Evolutionary conservation across 331 rosid species (phyloP), one percentile per base, ranked within the genome.

Genomic region (Acacia concinna): DNA sequence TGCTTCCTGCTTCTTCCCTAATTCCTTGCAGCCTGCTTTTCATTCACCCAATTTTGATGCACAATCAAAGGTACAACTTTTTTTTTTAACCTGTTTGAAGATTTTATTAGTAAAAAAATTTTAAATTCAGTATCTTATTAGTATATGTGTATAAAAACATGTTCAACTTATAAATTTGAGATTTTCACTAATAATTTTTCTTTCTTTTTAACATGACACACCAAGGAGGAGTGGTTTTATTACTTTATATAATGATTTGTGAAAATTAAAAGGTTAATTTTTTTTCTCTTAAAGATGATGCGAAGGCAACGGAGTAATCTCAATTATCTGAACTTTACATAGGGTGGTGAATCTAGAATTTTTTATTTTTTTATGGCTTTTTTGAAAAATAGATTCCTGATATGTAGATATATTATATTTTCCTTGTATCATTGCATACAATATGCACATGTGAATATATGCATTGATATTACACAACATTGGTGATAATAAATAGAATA

Each of bases 1-100:
- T n/a, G n/a, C n/a, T 8, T 64, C 97, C 5, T 64, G 18, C 81
- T 87, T 88, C 52, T 81, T 84, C 78, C 87, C 97, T 1, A 52
- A 52, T 52, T 81, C 93, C 1, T 57, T 88, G 84, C 97, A 92
- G 30, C 82, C 82, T 1, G 90, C 89, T 69, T 88, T 87, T 62
- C 78, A 88, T 57, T 5, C 89, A 0, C 77, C 88, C 5, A 82
- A 62, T 60, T 93, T 87, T 4, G 85, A 87, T 15, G 91, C 85
- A 72, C 91, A 89, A 75, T 79, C 97, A 6, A 91, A 93, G 98
- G 98, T 93, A 77, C 0, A 21, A 2, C 20, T 15, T 23, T 21
- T 32, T 63, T 31, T 62, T 2, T 13, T 13, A 44, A 44, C 5
- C 5, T 13, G 20, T 14, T 44, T 46, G 0, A 15, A 17, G 15